phyloP scores from a whole-genome alignment of 495 filamentous ascomycete species.

The Neurospora terricola region DNA sequence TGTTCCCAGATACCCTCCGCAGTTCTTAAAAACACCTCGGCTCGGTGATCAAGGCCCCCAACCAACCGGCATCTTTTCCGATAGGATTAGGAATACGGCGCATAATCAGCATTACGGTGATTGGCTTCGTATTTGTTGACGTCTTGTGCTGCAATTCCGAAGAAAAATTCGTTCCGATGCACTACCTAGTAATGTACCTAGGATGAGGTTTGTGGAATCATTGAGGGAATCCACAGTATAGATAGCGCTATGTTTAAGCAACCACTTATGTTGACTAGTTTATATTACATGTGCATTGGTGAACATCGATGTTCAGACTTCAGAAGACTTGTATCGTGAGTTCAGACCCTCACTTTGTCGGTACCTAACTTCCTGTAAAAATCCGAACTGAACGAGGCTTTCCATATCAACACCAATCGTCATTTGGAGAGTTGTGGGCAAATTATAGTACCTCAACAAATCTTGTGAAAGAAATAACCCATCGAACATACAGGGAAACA shows the following conservation, averaged over 20 bases:
- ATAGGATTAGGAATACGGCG: not conserved
- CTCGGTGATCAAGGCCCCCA: not conserved
- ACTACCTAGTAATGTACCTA: not conserved
- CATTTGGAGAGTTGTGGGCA: not conserved
- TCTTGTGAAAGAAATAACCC: not conserved
- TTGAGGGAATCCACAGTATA: not conserved
- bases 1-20: not conserved
- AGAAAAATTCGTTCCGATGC: not conserved
- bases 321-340: not conserved
- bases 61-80: not conserved
- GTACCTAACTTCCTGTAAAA: not conserved
- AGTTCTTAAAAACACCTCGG: not conserved
- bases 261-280: not conserved
- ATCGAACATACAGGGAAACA: not conserved
- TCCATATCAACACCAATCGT: not conserved
- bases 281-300: not conserved
- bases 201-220: not conserved
- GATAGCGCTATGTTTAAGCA: not conserved
- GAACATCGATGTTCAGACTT: not conserved
- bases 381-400: not conserved
- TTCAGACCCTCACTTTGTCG: not conserved
- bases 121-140: slow-evolving; percentile 1
- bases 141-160: not conserved
- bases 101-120: slow-evolving; percentile 7
- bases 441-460: not conserved